A percentile compares a stretch with the other conserved stretches of the same genome.
These are phyloP conservation scores for Xylariales sp. DNA, from an alignment of 2,329 filamentous ascomycete species.

Conservation along the genomic window DNA sequence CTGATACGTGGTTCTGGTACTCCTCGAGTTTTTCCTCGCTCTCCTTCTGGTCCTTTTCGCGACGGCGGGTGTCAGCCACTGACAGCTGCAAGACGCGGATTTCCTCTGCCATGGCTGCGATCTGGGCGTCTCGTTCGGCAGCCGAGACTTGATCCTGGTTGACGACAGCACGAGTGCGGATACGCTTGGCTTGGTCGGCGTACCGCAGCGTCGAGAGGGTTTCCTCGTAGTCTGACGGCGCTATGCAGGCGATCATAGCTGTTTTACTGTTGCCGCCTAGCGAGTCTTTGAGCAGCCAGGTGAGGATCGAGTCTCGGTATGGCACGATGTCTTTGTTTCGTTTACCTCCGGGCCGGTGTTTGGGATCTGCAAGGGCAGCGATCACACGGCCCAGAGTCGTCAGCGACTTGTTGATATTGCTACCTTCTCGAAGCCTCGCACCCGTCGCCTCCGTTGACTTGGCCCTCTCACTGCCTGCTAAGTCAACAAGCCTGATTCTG, in stretches of 20 bases:
- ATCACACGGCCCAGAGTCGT: conserved; percentile 95
- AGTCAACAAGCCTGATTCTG: conserved; percentile 88
- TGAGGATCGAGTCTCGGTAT: conserved; percentile 82
- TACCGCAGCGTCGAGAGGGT: conserved; percentile 94
- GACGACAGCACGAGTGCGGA: conserved; percentile 88
- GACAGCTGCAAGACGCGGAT: conserved; percentile 81
- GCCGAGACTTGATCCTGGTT: conserved; percentile 93
- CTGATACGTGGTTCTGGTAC: conserved; percentile 84
- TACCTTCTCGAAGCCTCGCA: conserved; percentile 83
- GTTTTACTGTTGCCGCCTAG: conserved; percentile 97
- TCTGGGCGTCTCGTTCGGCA: conserved; percentile 90
- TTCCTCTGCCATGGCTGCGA: conserved; percentile 89
- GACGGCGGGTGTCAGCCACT: conserved; percentile 58
- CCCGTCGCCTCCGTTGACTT: conserved; percentile 95
- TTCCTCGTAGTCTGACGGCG: conserved; percentile 93
- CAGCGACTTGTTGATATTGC: conserved; percentile 98
- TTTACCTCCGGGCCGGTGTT: conserved; percentile 51
- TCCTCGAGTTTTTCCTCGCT: conserved; percentile 85
- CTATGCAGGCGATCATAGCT: conserved; percentile 98
- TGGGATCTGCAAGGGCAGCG: conserved; percentile 74
- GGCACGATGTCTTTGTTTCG: conserved; percentile 64
- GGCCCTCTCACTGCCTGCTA: conserved; percentile 90
- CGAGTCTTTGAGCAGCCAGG: conserved; percentile 90
- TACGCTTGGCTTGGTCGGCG: conserved; percentile 95
- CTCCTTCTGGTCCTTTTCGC: conserved; percentile 66